These are phyloP conservation scores for Volutella citrinella DNA, from an alignment of 2,329 filamentous ascomycete species.

Conservation along the genomic window DNA sequence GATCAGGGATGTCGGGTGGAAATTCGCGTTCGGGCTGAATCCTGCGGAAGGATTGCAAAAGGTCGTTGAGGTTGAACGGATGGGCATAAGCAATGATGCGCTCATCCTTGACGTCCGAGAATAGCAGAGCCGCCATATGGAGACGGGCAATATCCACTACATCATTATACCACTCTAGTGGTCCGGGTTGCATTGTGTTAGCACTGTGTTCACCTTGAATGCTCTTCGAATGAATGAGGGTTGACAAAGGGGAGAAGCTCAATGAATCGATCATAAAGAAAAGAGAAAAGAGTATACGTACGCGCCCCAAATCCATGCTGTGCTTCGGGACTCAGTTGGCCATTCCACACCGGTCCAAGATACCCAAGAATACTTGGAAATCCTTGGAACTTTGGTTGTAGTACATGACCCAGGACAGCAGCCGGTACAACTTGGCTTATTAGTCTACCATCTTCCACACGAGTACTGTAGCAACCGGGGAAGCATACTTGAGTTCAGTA, in stretches of 20 bases:
- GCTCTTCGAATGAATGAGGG: too few species aligned
- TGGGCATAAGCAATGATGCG: constrained; percentile 3
- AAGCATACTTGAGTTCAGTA: constrained; percentile 4
- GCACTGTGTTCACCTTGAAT: not conserved
- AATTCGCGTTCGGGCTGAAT: not conserved
- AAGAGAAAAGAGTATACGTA: not conserved
- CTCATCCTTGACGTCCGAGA: constrained; percentile 1
- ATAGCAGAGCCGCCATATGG: constrained; percentile 3
- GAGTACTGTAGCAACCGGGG: too few species aligned
- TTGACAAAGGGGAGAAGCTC: too few species aligned
- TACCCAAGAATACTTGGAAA: constrained; percentile 3
- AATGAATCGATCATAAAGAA: too few species aligned
- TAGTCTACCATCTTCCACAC: too few species aligned
- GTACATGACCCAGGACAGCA: constrained; percentile 1
- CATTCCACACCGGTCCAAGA: constrained; percentile 4
- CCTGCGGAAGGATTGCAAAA: constrained; percentile 3
- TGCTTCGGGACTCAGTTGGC: constrained; percentile 1
- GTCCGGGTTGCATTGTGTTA: not conserved
- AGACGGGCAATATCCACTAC: constrained; percentile 3
- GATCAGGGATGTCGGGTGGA: constrained; percentile 2
- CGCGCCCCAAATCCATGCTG: constrained; percentile 4
- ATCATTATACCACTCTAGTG: constrained; percentile 8
- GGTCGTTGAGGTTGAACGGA: constrained; percentile 5
- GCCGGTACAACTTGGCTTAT: constrained; percentile 7
- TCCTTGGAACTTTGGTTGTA: constrained; percentile 3